Evolutionary conservation across 306 rosid genomes (phyloP), one percentile per base, ranked within the genome.

Genomic region (Astragalus membranaceus): DNA sequence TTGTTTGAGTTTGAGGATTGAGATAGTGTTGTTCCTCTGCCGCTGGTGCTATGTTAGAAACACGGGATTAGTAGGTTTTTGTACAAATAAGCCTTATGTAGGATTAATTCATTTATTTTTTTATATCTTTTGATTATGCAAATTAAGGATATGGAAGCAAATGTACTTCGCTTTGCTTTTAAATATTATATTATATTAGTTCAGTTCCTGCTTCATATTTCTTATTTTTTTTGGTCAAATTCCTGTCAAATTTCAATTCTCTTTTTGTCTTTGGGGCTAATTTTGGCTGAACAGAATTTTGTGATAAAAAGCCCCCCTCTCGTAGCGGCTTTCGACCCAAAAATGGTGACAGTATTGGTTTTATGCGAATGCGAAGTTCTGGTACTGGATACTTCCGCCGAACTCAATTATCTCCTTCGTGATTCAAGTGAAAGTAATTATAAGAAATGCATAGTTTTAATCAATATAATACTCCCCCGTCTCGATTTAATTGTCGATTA

Each of bases 31-130:
- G 7, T 12, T 49, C 0, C 16, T 16, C 1, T 64, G 3, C 37
- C 50, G 6, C 58, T 13, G 3, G 33, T 55, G 5, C 73, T 23
- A 9, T 13, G 1, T 17, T 66, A 47, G 55, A 6, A 48, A 56
- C 30, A 42, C 41, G 23, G 11, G 23, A 8, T 36, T 56, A 10
- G 44, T 57, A 47, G 52, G n/a, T 32, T 23, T 39, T 9, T 51
- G 75, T 82, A 79, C 58, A 79, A 67, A 78, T 66, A 78, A 74
- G 51, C 12, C 15, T 35, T 36, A 17, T 58, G 75, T 70, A 59
- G 80, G 55, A 58, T 58, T 30, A 68, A 77, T 82, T 78, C 81
- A 49, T 74, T 74, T 15, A 81, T 81, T 84, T 67, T 42, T 78
- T 78, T 12, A 61, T 50, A 57, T 47, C n/a, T 67, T 72, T 70